phyloP scores from a whole-genome alignment of 306 rosid species.

The Adenanthera pavonina region DNA sequence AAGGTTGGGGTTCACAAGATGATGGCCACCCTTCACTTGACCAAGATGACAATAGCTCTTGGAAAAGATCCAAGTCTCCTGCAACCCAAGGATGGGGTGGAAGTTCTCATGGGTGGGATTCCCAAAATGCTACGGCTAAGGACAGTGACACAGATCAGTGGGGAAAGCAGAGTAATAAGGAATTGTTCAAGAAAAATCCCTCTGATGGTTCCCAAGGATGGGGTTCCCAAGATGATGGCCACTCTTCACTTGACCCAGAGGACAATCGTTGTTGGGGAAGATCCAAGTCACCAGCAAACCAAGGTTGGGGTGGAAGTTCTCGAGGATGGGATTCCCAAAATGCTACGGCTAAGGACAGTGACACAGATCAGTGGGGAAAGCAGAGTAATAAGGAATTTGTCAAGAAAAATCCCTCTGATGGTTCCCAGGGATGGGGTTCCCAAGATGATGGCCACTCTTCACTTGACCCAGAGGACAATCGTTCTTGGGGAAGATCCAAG shows the following conservation, averaged over 20 bases:
- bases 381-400: conserved; percentile 53
- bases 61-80: not conserved
- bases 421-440: conserved; percentile 53
- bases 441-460: conserved; percentile 23
- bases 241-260: conserved; percentile 4
- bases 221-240: conserved; percentile 58
- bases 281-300: not conserved
- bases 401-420: conserved; percentile 63
- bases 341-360: conserved; percentile 50
- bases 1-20: conserved; percentile 75
- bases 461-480: not conserved
- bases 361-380: conserved; percentile 60
- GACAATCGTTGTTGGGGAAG: not conserved
- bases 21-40: conserved; percentile 20
- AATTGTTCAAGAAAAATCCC: conserved; percentile 57
- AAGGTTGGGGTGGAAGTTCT: conserved; percentile 18
- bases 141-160: conserved; percentile 55
- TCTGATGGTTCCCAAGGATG: conserved; percentile 71
- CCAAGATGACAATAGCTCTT: not conserved
- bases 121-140: conserved; percentile 51
- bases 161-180: conserved; percentile 62
- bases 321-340: conserved; percentile 67
- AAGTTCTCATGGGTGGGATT: conserved; percentile 58
- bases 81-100: not conserved
- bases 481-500: not conserved